Percentiles rank a stretch among this genome's conserved stretches.
Conservation (phyloP, 768 basidiomycete genomes). For the Kondoa malvinella region DNA sequence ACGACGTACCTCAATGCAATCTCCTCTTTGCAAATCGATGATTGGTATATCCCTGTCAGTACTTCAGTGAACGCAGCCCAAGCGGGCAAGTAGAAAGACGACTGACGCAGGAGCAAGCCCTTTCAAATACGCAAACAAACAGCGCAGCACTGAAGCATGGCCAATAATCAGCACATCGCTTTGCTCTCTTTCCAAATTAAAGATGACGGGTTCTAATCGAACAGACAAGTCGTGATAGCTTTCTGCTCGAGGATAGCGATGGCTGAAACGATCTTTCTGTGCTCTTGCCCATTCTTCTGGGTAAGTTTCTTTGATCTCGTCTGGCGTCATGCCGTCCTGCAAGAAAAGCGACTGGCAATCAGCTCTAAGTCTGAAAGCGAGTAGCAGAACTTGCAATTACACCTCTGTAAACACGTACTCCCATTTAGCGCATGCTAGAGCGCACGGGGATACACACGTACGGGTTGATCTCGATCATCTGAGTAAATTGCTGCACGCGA, state of each 20-base stretch:
- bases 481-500: constrained; percentile 74
- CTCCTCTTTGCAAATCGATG: constrained; percentile 89
- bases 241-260: constrained; percentile 41
- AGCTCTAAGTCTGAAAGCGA: not conserved
- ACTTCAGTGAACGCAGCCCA: not conserved
- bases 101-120: constrained; percentile 61
- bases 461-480: constrained; percentile 97
- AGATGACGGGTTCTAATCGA: constrained; percentile 35
- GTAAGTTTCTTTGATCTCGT: constrained; percentile 73
- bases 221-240: constrained; percentile 78
- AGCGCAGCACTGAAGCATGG: constrained; percentile 87
- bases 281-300: constrained; percentile 90
- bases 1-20: constrained; percentile 56
- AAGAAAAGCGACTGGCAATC: constrained; percentile 37
- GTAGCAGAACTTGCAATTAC: not conserved
- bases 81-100: not conserved
- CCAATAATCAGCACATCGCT: constrained; percentile 88
- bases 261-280: constrained; percentile 65
- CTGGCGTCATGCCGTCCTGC: constrained; percentile 67
- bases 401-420: not conserved
- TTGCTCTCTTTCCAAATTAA: constrained; percentile 84
- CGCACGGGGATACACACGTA: constrained; percentile 40
- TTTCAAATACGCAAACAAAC: constrained; percentile 42
- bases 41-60: constrained; percentile 75
- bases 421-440: not conserved